Percentiles rank a stretch among this genome's conserved stretches.
phyloP scores from a whole-genome alignment of 352 stramenopile species.

The Phytophthora sansomeana region DNA sequence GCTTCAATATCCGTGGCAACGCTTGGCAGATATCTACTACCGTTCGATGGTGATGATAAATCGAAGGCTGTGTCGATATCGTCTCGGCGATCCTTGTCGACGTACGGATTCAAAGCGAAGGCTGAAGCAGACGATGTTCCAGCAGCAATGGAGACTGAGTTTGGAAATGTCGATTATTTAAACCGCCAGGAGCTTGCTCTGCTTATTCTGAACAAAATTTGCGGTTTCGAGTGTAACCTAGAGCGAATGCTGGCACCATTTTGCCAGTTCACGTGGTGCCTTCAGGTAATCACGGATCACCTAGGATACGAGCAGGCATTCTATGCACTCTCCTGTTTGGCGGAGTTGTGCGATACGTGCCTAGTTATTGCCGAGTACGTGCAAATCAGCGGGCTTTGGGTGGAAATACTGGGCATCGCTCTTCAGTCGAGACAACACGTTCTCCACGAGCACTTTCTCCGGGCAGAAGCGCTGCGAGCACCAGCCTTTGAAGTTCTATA shows the following conservation, averaged over 20 bases:
- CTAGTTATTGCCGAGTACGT: slow-evolving; percentile 80
- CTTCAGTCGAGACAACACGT: slow-evolving; percentile 84
- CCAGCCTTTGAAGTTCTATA: slow-evolving; percentile 88
- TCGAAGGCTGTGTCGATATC: slow-evolving; percentile 77
- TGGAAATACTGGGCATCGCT: slow-evolving; percentile 81
- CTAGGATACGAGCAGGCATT: slow-evolving; percentile 83
- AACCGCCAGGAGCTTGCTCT: slow-evolving; percentile 78
- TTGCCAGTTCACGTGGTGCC: slow-evolving; percentile 79
- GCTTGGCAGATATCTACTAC: slow-evolving; percentile 76
- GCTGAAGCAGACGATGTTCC: slow-evolving; percentile 38
- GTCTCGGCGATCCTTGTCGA: slow-evolving; percentile 75
- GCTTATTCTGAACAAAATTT: slow-evolving; percentile 85
- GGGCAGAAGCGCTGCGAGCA: slow-evolving; percentile 75
- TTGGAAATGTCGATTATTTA: slow-evolving; percentile 82
- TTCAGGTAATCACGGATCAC: slow-evolving; percentile 87
- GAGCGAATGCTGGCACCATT: slow-evolving; percentile 82
- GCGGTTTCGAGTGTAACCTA: slow-evolving; percentile 71
- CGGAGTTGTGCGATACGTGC: slow-evolving; percentile 81
- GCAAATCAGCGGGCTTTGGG: slow-evolving; percentile 75
- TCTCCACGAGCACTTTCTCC: slow-evolving; percentile 82
- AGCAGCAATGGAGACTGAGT: slow-evolving; percentile 66
- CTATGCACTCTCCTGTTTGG: slow-evolving; percentile 79
- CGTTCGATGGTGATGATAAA: slow-evolving; percentile 66
- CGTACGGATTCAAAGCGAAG: slow-evolving; percentile 74
- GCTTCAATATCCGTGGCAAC: slow-evolving; percentile 80